Conservation (phyloP, 139 green algal species). For the Monoraphidium neglectum region DNA sequence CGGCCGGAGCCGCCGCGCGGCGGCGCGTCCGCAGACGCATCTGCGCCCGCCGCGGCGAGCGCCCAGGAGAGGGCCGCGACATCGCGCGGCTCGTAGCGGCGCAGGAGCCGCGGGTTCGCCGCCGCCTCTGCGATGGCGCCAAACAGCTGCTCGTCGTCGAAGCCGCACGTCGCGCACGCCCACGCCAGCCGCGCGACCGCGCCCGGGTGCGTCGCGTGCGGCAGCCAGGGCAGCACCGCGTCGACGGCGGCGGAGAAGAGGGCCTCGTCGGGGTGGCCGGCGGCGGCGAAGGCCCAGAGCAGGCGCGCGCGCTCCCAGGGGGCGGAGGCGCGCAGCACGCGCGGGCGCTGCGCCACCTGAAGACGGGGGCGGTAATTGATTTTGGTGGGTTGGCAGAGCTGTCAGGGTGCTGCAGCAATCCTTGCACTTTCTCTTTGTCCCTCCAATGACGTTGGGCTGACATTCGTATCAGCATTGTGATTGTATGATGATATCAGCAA, state of each 20-base stretch:
- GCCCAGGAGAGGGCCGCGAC: slow-evolving; percentile 4
- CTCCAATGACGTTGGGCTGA: too few species aligned
- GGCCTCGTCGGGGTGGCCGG: slow-evolving; percentile 18
- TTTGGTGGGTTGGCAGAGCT: too few species aligned
- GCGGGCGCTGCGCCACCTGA: neutral
- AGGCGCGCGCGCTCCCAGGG: slow-evolving; percentile 11
- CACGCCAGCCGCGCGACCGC: neutral
- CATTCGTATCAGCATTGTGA: too few species aligned
- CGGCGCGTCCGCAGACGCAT: too few species aligned
- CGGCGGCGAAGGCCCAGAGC: slow-evolving; percentile 12
- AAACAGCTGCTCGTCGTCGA: slow-evolving; percentile 15
- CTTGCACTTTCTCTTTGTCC: too few species aligned
- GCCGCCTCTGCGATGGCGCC: neutral
- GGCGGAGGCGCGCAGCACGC: neutral
- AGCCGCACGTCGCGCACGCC: slow-evolving; percentile 11
- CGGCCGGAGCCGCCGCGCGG: neutral
- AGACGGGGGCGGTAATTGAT: too few species aligned
- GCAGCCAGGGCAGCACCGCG: slow-evolving; percentile 7
- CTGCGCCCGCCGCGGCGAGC: neutral
- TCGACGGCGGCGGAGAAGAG: slow-evolving; percentile 18
- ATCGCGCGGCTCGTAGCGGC: neutral
- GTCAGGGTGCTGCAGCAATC: too few species aligned
- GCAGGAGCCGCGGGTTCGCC: neutral
- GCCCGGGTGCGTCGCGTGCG: neutral
- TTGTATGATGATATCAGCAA: too few species aligned